These are phyloP conservation scores for Blastocystis sp. DNA, from an alignment of 352 stramenopile genomes.

Conservation along the genomic window DNA sequence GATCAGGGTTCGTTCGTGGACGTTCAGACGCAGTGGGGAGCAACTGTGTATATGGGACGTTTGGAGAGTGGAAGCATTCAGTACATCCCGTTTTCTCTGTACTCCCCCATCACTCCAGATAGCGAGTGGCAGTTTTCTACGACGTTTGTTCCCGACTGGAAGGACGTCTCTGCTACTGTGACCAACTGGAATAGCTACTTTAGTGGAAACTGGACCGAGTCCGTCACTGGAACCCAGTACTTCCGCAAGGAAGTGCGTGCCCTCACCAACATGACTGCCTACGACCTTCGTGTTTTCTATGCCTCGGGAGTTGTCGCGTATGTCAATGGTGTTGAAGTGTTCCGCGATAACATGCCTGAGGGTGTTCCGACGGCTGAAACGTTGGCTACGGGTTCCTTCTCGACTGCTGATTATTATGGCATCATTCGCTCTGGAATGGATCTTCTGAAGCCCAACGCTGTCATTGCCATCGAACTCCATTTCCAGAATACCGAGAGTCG, in stretches of 20 bases:
- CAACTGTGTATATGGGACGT: background rate
- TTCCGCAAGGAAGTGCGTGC: background rate
- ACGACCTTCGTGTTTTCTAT: background rate
- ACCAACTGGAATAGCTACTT: background rate
- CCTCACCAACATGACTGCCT: background rate
- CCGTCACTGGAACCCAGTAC: background rate
- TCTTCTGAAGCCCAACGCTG: background rate
- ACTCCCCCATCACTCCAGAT: background rate
- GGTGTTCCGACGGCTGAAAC: background rate
- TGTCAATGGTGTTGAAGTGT: conserved; percentile 38
- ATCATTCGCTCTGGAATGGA: background rate
- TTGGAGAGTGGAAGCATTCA: background rate
- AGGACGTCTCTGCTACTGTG: background rate
- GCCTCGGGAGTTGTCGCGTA: background rate
- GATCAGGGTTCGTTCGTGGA: background rate
- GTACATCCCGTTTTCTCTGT: background rate
- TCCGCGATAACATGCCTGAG: conserved; percentile 15
- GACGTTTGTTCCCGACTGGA: background rate
- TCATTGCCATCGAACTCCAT: background rate
- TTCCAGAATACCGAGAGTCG: background rate
- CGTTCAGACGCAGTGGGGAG: background rate
- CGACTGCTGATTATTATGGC: background rate
- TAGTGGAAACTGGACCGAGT: background rate
- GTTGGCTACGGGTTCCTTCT: background rate
- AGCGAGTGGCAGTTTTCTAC: background rate